phyloP scores from a whole-genome alignment of 2,329 filamentous ascomycete genomes.

The Trichoderma brevicompactum region DNA sequence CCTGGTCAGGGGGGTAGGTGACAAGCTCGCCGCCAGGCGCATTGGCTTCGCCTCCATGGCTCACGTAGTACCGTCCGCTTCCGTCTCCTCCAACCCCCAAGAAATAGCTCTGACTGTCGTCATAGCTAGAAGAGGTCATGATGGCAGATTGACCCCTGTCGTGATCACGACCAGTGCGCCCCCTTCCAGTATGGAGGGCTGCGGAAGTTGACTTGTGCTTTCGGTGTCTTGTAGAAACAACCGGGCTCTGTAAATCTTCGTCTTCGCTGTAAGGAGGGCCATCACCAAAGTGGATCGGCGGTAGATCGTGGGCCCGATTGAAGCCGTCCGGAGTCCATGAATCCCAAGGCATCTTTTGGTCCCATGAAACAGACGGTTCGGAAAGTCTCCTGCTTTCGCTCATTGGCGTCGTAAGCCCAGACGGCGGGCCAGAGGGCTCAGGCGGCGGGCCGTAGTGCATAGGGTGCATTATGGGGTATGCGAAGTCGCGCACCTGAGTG shows the following conservation, averaged over 20 bases:
- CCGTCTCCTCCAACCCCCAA: constrained; percentile 70
- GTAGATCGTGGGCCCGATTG: constrained; percentile 70
- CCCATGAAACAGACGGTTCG: constrained; percentile 78
- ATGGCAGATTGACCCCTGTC: constrained; percentile 47
- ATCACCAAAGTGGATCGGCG: constrained; percentile 82
- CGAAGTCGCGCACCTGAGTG: constrained; percentile 93
- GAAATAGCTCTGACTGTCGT: constrained; percentile 65
- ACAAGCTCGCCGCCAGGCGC: constrained; percentile 80
- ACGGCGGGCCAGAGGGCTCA: constrained; percentile 70
- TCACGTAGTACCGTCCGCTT: constrained; percentile 75
- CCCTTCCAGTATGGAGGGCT: constrained; percentile 48
- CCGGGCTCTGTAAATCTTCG: constrained; percentile 89
- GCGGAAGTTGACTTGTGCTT: constrained; percentile 77
- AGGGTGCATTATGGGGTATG: constrained; percentile 80
- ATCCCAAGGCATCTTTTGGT: constrained; percentile 66
- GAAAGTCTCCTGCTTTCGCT: constrained; percentile 83
- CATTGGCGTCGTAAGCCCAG: constrained; percentile 80
- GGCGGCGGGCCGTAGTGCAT: constrained; percentile 93
- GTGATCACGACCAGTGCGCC: constrained; percentile 53
- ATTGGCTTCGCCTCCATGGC: constrained; percentile 69
- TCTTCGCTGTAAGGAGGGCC: constrained; percentile 95
- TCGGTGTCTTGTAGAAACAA: constrained; percentile 81
- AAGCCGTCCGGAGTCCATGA: constrained; percentile 58
- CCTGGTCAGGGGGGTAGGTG: constrained; percentile 72
- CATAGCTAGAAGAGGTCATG: constrained; percentile 55